phyloP scores from a whole-genome alignment of 140 eudicot species.

The Artemisia princeps region DNA sequence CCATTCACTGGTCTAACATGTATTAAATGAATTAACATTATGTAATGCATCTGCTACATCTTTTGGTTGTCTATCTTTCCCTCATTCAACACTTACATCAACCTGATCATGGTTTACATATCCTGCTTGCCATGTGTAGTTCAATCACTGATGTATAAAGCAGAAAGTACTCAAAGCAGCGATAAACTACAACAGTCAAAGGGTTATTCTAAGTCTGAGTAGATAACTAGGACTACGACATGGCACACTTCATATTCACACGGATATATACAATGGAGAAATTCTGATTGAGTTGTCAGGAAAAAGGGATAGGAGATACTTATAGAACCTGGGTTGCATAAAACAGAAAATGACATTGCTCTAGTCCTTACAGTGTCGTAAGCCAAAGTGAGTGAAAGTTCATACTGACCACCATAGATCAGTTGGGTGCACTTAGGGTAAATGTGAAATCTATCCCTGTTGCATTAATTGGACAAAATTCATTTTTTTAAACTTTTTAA shows the following conservation, averaged over 20 bases:
- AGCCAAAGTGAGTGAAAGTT: neutral
- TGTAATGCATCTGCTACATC: neutral
- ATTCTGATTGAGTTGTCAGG: neutral
- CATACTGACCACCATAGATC: neutral
- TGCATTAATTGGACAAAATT: neutral
- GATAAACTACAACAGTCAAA: no score
- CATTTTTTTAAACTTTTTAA: neutral
- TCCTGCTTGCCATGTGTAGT: neutral
- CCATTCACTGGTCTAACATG: neutral
- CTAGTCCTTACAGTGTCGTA: neutral
- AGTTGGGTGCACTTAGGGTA: neutral
- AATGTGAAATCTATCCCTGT: neutral
- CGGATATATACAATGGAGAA: neutral
- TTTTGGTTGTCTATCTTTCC: neutral
- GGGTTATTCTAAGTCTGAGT: no score
- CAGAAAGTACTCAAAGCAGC: no score
- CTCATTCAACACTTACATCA: neutral
- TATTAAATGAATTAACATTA: neutral
- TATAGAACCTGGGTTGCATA: neutral
- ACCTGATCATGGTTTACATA: neutral
- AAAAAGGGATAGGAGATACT: neutral
- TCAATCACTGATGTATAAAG: neutral
- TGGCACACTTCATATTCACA: no score
- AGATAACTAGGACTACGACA: no score
- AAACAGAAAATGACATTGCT: neutral